Percentiles rank a stretch among this genome's conserved stretches.
These are phyloP conservation scores for Clitoria ternatea DNA, from an alignment of 306 rosid genomes.

Conservation along the genomic window DNA sequence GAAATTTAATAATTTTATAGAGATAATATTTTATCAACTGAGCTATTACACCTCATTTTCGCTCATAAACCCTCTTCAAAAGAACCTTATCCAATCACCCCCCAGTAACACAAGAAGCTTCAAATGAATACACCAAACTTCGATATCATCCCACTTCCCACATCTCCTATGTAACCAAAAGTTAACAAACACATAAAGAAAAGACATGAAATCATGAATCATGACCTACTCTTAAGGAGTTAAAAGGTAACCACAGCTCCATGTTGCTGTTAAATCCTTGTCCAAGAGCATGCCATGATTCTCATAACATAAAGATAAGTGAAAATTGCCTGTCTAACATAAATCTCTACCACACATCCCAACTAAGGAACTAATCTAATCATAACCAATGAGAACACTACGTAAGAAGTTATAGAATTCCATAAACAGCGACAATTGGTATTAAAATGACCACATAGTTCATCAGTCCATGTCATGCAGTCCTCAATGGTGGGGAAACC, in stretches of 20 bases:
- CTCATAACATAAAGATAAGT: slow-evolving; percentile 11
- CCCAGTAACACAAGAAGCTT: not conserved
- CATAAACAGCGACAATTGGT: slow-evolving; percentile 4
- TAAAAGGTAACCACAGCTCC: slow-evolving; percentile 1
- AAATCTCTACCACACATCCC: slow-evolving; percentile 25
- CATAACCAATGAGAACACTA: slow-evolving; percentile 18
- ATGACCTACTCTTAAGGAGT: slow-evolving; percentile 16
- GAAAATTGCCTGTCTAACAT: not conserved
- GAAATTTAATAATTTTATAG: too few relatives aligned
- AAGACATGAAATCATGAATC: slow-evolving; percentile 15
- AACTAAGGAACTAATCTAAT: slow-evolving; percentile 23
- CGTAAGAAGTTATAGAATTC: slow-evolving; percentile 23
- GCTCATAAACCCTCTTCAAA: not conserved
- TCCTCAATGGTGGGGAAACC: slow-evolving; percentile 96
- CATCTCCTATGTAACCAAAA: not conserved
- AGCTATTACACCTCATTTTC: too few relatives aligned
- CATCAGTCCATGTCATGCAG: slow-evolving; percentile 50
- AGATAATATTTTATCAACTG: too few relatives aligned
- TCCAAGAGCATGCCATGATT: slow-evolving; percentile 24
- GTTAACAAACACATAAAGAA: not conserved
- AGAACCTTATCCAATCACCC: not conserved
- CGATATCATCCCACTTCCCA: not conserved
- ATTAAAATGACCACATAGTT: slow-evolving; percentile 14
- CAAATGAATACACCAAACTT: not conserved
- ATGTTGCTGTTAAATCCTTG: slow-evolving; percentile 18